These are phyloP conservation scores for Brassica nigra DNA, from an alignment of 345 rosid genomes.

Conservation along the genomic window DNA sequence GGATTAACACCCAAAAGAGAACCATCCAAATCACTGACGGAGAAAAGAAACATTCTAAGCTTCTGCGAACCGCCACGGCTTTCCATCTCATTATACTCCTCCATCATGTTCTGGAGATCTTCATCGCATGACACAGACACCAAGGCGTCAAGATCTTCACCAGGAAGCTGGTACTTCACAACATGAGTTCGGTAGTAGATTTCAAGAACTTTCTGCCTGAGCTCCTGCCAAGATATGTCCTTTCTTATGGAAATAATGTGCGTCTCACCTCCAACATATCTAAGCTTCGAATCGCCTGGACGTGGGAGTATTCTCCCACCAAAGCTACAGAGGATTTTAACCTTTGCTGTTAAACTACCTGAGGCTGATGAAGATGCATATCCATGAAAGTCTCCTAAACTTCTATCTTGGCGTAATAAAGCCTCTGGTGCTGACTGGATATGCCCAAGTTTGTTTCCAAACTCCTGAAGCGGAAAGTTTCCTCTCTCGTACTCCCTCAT, in stretches of 20 bases:
- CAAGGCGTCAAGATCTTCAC: conserved; percentile 90
- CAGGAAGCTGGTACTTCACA: conserved; percentile 91
- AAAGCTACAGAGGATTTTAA: conserved; percentile 87
- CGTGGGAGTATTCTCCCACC: conserved; percentile 86
- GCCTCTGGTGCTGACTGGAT: conserved; percentile 54
- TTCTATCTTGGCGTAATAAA: conserved; percentile 45
- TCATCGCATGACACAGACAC: conserved; percentile 90
- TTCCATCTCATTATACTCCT: conserved; percentile 69
- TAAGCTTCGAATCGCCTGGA: conserved; percentile 84
- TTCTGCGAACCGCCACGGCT: conserved; percentile 58
- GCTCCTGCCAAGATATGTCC: conserved; percentile 68
- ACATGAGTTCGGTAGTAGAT: conserved; percentile 64
- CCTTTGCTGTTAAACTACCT: conserved; percentile 47
- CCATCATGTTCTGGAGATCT: conserved; percentile 90
- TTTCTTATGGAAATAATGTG: conserved; percentile 64
- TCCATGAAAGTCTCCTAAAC: conserved; percentile 41
- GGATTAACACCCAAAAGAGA: conserved; percentile 56
- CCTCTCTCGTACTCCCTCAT: conserved; percentile 53
- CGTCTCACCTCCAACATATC: conserved; percentile 95
- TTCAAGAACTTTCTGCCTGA: conserved; percentile 59
- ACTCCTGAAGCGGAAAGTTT: conserved; percentile 43
- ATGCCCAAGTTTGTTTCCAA: conserved; percentile 50
- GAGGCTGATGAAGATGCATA: conserved; percentile 52
- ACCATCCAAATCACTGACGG: conserved; percentile 68
- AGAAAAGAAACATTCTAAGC: conserved; percentile 75